Evolutionary conservation across 208 protist species (phyloP), one percentile per base, ranked within the genome.

Genomic region (Porcisia deanei): DNA sequence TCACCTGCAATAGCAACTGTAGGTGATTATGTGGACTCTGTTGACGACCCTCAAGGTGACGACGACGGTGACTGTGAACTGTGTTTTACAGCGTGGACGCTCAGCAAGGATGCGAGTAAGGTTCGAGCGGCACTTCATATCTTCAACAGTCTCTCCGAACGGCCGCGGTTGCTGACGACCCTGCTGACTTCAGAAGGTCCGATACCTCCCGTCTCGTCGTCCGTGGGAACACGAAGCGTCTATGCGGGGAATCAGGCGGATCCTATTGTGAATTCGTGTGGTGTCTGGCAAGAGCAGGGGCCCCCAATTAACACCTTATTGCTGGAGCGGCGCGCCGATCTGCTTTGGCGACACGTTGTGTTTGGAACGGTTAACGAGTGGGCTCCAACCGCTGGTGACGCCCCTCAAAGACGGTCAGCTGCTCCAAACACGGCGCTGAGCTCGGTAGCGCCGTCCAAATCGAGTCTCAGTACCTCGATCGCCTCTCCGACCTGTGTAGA

Each of bases 81-180:
- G 77, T 85, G 81, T 57, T 92, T 93, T 68, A 95, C 93, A 2
- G 80, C 86, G 14, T 90, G 89, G 82, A 87, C 91, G 2, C 83
- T 97, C 20, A 85, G 76, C 52, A 83, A 69, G 60, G 88, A 97
- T 67, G 75, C 73, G 14, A 76, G 16, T 18, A 97, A 97, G 73
- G 93, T 97, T 22, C 85, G 73, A 0, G 85, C 81, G 10, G 93
- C 93, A 39, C 79, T 97, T 16, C 68, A 80, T 7, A 73, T 94
- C 30, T 97, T 91, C 87, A 97, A 97, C 81, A 84, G 81, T 59
- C 93, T 90, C 71, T 73, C 80, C 9, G 73, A 82, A 7, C 75
- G 64, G 8, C 91, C 93, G 16, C 87, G 93, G 10, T 60, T 97
- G 10, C 77, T 97, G 61, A 60, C 76, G 2, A 77, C 84, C 20